Evolutionary conservation across 2,329 filamentous ascomycete species (phyloP).

Genomic region (Botrytis hyacinthi): DNA sequence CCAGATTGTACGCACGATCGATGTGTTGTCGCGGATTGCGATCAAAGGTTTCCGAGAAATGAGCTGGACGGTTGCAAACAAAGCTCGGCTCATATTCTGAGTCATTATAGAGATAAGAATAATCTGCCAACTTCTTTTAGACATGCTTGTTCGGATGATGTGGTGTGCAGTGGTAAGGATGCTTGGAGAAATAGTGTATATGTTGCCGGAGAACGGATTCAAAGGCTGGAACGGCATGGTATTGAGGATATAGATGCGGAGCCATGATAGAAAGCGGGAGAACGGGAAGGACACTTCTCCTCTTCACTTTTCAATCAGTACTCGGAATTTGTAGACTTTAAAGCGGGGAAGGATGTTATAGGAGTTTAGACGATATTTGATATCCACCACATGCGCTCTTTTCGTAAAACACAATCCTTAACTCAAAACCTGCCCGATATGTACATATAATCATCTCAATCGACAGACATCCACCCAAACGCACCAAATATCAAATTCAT

Average conservation of each 20-base stretch:
- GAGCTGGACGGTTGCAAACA: not conserved
- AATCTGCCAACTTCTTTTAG: not conserved
- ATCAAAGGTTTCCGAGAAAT: not conserved
- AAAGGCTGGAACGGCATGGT: not conserved
- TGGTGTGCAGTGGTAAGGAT: not conserved
- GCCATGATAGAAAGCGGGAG: not conserved
- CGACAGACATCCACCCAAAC: not conserved
- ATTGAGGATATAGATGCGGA: not conserved
- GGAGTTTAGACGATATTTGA: not conserved
- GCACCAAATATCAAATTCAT: not conserved
- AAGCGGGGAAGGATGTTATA: not conserved
- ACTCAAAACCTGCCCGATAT: not conserved
- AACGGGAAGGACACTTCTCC: not conserved
- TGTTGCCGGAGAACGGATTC: not conserved
- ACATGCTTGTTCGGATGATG: not conserved
- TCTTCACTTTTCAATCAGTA: fast-evolving
- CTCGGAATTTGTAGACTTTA: not conserved
- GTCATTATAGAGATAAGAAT: not conserved
- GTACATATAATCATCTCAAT: not conserved
- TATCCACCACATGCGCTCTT: too few species aligned
- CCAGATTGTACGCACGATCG: not conserved
- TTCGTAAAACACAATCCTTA: fast-evolving
- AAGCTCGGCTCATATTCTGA: not conserved
- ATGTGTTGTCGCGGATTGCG: not conserved
- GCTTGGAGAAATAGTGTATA: conserved; percentile 3